These are phyloP conservation scores for Pterulicium gracile DNA, from an alignment of 1,284 basidiomycete species.

Conservation along the genomic window DNA sequence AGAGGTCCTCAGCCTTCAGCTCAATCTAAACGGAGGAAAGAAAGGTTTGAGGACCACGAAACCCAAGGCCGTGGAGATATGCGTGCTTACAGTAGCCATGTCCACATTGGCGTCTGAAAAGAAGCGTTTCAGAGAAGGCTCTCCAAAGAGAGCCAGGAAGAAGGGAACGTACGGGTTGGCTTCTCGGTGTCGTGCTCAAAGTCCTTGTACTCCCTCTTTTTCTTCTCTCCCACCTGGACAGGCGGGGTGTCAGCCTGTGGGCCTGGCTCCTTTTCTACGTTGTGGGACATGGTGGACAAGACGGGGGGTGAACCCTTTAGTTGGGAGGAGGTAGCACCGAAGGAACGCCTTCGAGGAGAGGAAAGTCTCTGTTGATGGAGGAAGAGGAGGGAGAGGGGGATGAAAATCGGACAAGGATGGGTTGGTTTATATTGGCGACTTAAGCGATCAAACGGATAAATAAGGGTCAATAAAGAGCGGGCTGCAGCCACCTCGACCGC, in stretches of 20 bases:
- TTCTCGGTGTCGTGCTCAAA: conserved; percentile 72
- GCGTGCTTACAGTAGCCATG: conserved; percentile 58
- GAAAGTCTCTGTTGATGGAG: not conserved
- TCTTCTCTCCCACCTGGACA: conserved; percentile 39
- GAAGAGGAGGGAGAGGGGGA: not conserved
- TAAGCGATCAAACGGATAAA: not conserved
- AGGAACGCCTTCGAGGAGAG: not conserved
- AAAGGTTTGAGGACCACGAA: conserved; percentile 8
- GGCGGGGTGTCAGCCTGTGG: conserved; percentile 26
- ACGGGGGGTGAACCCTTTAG: not conserved
- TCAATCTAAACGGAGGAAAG: conserved; percentile 53
- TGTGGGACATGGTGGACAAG: conserved; percentile 24
- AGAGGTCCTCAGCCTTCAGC: conserved; percentile 89
- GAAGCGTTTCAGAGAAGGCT: conserved; percentile 9
- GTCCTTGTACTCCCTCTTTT: conserved; percentile 88
- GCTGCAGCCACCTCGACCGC: not conserved
- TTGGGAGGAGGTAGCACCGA: not conserved
- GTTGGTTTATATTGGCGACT: not conserved
- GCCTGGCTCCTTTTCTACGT: conserved; percentile 55
- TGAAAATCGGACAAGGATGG: not conserved
- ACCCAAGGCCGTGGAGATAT: conserved; percentile 8
- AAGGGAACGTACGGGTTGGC: conserved; percentile 55
- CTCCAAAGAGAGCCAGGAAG: too few species aligned
- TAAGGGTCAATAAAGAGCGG: not conserved
- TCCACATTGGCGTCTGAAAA: conserved; percentile 72